Conservation (phyloP, 164 flowering plant genomes). For the Vitis riparia region DNA sequence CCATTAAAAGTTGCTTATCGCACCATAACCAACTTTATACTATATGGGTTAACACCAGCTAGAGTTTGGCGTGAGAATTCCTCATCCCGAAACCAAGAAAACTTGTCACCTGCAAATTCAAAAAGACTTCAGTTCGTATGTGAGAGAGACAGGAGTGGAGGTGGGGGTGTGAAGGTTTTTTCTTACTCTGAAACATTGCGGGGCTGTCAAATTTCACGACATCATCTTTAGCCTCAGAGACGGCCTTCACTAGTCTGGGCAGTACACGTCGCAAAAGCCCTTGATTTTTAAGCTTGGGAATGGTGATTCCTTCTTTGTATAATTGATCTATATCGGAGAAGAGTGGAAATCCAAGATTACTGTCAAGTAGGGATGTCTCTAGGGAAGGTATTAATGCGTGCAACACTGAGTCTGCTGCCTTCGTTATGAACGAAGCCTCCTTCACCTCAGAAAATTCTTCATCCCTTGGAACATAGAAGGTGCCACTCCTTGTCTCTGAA, state of each 20-base stretch:
- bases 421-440: constrained; percentile 13
- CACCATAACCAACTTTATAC: constrained; percentile 48
- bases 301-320: constrained; percentile 24
- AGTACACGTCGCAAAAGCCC: not conserved
- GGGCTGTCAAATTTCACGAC: constrained; percentile 42
- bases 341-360: constrained; percentile 24
- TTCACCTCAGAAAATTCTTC: constrained; percentile 38
- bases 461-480: not conserved
- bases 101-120: constrained; percentile 41
- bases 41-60: constrained; percentile 54
- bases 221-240: constrained; percentile 3
- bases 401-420: constrained; percentile 12
- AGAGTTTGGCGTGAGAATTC: constrained; percentile 51
- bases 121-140: not conserved
- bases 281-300: constrained; percentile 7
- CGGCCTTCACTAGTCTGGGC: constrained; percentile 23
- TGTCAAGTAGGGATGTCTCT: constrained; percentile 6
- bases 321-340: constrained; percentile 39
- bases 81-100: constrained; percentile 50
- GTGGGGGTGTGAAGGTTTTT: not conserved
- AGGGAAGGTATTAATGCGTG: constrained; percentile 29
- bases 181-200: constrained; percentile 11
- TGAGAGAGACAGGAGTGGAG: not conserved
- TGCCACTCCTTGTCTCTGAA: constrained; percentile 21
- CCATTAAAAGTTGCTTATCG: not conserved